phyloP scores from a whole-genome alignment of 1,284 basidiomycete species.

The Apiotrichum veenhuisii region DNA sequence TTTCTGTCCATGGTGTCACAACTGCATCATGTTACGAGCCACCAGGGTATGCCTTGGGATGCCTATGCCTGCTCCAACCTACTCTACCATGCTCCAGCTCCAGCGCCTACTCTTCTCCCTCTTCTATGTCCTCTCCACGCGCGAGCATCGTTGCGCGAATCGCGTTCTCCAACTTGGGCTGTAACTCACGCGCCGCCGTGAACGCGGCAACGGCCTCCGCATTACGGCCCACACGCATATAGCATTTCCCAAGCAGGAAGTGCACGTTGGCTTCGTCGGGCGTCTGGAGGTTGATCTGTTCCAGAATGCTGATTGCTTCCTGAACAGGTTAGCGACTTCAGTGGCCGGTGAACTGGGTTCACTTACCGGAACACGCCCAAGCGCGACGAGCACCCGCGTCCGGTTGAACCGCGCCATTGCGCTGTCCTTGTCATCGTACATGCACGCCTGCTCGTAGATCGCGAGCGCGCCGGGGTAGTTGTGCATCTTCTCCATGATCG shows the following conservation, averaged over 20 bases:
- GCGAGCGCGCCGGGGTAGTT: constrained; percentile 68
- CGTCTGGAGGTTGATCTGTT: constrained; percentile 63
- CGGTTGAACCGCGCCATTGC: constrained; percentile 85
- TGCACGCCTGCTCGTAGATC: constrained; percentile 70
- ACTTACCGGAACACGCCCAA: constrained; percentile 75
- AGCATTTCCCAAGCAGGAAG: constrained; percentile 89
- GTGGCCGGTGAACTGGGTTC: not conserved
- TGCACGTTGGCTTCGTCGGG: constrained; percentile 93
- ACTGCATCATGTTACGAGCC: not conserved
- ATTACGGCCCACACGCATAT: constrained; percentile 70
- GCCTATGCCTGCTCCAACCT: not conserved
- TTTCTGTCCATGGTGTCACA: too few relatives aligned
- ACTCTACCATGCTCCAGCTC: not conserved
- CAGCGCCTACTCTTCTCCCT: constrained; percentile 37
- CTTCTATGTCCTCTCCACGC: constrained; percentile 55
- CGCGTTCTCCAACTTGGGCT: constrained; percentile 51
- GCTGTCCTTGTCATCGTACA: constrained; percentile 65
- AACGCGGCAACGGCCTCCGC: constrained; percentile 76
- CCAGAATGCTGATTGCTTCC: constrained; percentile 74
- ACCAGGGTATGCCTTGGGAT: too few relatives aligned
- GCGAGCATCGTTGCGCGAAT: constrained; percentile 44
- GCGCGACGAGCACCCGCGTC: constrained; percentile 77
- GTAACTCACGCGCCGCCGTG: constrained; percentile 74
- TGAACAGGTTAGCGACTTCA: constrained; percentile 43
- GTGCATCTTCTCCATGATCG: constrained; percentile 79